Percentiles rank a stretch among this genome's conserved stretches.
Evolutionary conservation across 2,329 filamentous ascomycete genomes (phyloP).

Genomic region (Hymenoscyphus occultus): DNA sequence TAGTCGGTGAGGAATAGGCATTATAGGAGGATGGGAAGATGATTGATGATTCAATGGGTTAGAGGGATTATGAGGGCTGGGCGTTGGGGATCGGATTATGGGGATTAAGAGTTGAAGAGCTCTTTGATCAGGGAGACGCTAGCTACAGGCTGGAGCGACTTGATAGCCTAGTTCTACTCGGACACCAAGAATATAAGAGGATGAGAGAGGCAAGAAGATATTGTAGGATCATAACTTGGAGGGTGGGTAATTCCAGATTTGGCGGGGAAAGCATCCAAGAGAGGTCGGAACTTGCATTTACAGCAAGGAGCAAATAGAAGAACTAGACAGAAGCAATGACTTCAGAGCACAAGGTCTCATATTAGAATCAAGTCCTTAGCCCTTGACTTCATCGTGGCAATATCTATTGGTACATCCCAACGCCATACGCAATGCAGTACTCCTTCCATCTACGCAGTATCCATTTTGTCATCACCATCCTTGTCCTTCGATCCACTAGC

Average conservation of each 20-base stretch:
- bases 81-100: not conserved
- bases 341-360: not conserved
- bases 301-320: not conserved
- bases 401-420: slow-evolving; percentile 38
- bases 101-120: not conserved
- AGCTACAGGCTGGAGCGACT: not conserved
- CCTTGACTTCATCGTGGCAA: slow-evolving; percentile 20
- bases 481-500: slow-evolving; percentile 52
- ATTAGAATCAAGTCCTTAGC: not conserved
- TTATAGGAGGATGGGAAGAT: slow-evolving; percentile 38
- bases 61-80: not conserved
- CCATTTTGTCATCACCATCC: slow-evolving; percentile 76
- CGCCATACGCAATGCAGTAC: slow-evolving; percentile 35
- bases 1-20: slow-evolving; percentile 39
- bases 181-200: not conserved
- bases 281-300: not conserved
- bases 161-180: not conserved
- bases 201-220: too few relatives aligned
- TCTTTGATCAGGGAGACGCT: not conserved
- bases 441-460: slow-evolving; percentile 62
- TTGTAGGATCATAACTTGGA: not conserved
- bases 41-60: not conserved
- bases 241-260: not conserved
- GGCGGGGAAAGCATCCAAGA: not conserved
- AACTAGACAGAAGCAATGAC: not conserved